Percentiles rank a stretch among this genome's conserved stretches.
Conservation (phyloP, 2,329 filamentous ascomycete species). For the Talaromyces atroroseus region DNA sequence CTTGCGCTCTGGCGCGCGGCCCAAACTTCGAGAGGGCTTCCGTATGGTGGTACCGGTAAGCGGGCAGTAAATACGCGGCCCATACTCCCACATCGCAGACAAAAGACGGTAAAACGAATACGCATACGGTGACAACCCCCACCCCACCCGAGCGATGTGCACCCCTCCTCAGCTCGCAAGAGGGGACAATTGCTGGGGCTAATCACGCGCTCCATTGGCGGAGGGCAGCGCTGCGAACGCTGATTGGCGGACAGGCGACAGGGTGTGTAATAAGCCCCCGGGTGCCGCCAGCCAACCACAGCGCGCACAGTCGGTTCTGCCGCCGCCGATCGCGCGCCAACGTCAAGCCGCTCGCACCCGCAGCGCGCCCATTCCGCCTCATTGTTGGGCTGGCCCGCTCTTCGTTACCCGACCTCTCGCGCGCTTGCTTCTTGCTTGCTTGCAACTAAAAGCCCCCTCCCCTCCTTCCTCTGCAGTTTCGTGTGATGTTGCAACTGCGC, state of each 20-base stretch:
- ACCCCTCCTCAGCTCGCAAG: not conserved
- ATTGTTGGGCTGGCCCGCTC: slow-evolving; percentile 8
- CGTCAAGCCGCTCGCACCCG: slow-evolving; percentile 26
- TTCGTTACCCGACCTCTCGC: slow-evolving; percentile 14
- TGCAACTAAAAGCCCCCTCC: slow-evolving; percentile 14
- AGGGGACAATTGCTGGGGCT: not conserved
- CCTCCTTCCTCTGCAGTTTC: slow-evolving; percentile 10
- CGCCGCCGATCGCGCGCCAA: slow-evolving; percentile 38
- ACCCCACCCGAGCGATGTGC: not conserved
- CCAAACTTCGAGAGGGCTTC: slow-evolving; percentile 3
- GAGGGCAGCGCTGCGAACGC: not conserved
- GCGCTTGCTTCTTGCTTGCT: slow-evolving; percentile 13
- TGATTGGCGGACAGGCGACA: slow-evolving; percentile 4
- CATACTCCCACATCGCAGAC: not conserved
- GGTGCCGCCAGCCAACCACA: slow-evolving; percentile 16
- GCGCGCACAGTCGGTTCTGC: slow-evolving; percentile 15
- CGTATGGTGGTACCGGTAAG: not conserved
- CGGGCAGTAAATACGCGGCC: not conserved
- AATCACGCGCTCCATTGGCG: not conserved
- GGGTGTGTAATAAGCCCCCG: not conserved
- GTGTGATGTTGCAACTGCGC: slow-evolving; percentile 1
- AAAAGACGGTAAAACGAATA: not conserved
- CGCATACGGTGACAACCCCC: not conserved
- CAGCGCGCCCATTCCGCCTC: slow-evolving; percentile 7
- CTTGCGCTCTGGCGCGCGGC: slow-evolving; percentile 9